A percentile compares a stretch with the other conserved stretches of the same genome.
These are phyloP conservation scores for Neofusicoccum umdonicola DNA, from an alignment of 2,329 filamentous ascomycete genomes.

Conservation along the genomic window DNA sequence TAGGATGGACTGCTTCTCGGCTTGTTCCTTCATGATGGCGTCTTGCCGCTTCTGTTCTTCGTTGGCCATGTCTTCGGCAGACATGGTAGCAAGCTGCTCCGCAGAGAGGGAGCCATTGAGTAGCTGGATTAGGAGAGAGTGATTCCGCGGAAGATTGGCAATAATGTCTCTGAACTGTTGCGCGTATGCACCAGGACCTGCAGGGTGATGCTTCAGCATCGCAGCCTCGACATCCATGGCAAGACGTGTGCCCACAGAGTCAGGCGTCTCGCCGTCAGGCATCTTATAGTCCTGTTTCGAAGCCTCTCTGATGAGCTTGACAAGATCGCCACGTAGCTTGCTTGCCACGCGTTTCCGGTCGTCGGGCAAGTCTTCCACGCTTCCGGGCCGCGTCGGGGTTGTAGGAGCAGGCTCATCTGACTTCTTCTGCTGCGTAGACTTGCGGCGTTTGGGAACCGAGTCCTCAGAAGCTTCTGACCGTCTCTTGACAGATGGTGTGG, in stretches of 20 bases:
- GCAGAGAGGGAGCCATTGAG: constrained; percentile 71
- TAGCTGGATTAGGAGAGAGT: constrained; percentile 71
- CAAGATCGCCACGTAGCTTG: constrained; percentile 68
- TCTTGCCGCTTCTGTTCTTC: constrained; percentile 80
- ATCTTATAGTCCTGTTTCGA: constrained; percentile 59
- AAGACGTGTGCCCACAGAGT: constrained; percentile 65
- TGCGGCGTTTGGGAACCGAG: constrained; percentile 35
- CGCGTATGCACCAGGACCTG: constrained; percentile 53
- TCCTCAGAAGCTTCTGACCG: constrained; percentile 31
- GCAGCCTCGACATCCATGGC: constrained; percentile 78
- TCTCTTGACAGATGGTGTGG: constrained; percentile 29
- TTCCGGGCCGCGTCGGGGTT: constrained; percentile 24
- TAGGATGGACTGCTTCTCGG: constrained; percentile 81
- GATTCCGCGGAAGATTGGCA: constrained; percentile 87
- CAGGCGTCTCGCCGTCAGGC: constrained; percentile 61
- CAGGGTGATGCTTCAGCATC: constrained; percentile 55
- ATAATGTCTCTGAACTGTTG: constrained; percentile 71
- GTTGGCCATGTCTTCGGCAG: constrained; percentile 83
- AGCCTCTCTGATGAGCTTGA: constrained; percentile 62
- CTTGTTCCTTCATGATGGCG: constrained; percentile 72
- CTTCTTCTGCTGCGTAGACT: constrained; percentile 33
- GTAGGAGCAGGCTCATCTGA: constrained; percentile 19
- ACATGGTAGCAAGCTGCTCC: constrained; percentile 81
- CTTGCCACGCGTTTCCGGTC: constrained; percentile 69
- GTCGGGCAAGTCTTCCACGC: constrained; percentile 49